Conservation (phyloP, 768 basidiomycete species). For the Hypsizygus marmoreus region DNA sequence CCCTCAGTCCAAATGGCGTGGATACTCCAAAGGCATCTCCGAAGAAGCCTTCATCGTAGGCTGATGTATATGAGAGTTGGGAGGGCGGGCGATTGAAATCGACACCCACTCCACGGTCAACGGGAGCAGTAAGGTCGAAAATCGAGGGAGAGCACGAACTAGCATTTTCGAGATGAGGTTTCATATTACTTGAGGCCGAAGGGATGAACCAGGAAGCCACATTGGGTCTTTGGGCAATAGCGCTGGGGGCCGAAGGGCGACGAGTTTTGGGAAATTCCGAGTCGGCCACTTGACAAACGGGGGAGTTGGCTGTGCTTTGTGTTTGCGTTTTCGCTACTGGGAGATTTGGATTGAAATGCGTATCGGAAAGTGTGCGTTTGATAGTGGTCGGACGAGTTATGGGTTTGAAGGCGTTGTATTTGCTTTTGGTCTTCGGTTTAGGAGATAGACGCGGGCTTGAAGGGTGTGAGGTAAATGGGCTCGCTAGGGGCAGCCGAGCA, state of each 20-base stretch:
- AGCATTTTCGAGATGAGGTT: not conserved
- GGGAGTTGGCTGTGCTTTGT: conserved; percentile 22
- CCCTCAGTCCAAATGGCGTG: conserved; percentile 26
- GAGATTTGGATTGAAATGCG: conserved; percentile 23
- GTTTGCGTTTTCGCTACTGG: conserved; percentile 11
- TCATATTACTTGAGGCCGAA: not conserved
- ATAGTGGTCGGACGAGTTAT: not conserved
- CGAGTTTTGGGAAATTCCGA: conserved; percentile 12
- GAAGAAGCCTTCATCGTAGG: conserved; percentile 22
- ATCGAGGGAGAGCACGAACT: conserved; percentile 9
- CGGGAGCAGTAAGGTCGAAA: conserved; percentile 20
- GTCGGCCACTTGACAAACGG: conserved; percentile 4
- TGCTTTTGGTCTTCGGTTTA: not conserved
- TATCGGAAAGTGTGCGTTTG: conserved; percentile 21
- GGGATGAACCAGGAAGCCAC: conserved; percentile 18
- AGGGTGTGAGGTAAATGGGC: conserved; percentile 22
- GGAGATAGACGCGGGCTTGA: conserved; percentile 14
- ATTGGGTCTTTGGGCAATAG: conserved; percentile 20
- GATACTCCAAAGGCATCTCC: conserved; percentile 27
- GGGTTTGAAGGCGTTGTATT: not conserved
- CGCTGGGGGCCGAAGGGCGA: conserved; percentile 27
- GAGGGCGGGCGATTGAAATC: conserved; percentile 46
- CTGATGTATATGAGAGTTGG: conserved; percentile 28
- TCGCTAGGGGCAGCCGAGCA: conserved; percentile 16
- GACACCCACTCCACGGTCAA: conserved; percentile 24